Base-by-base conservation (phyloP, 805 yeast species). In the Ascoidea asiatica region DNA sequence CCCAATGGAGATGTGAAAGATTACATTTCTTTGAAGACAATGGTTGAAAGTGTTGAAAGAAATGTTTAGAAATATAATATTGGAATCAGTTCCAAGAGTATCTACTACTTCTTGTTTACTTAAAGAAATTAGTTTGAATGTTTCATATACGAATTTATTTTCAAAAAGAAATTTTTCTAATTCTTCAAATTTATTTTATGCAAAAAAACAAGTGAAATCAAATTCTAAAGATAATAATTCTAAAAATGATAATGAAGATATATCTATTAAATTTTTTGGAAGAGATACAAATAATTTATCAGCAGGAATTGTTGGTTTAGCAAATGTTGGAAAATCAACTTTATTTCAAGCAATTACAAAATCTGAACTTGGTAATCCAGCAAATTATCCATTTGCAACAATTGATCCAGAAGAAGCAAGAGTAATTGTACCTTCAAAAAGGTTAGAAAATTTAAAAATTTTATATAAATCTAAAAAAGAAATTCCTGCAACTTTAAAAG, bases 321-420 rank as follows among this genome's bases (percentile, higher is more conserved):
- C 35, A 52, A 82, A 74, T 48, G 89, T 82, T 48, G 90, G 90
- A 55, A 81, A 81, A 56, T 78, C 86, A 13, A 81, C 89, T 5
- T 81, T 82, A 58, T 81, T 81, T 69, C 89, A 81, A 63, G 86
- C 88, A 43, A 78, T 81, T 53, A 81, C 90, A 53, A 81, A 56
- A 72, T 79, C 64, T 74, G 79, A 65, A 59, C 71, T 67, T 75
- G 83, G 69, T 53, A 77, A 66, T 61, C 89, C 90, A 48, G 88
- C 87, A 46, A 81, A 81, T 60, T 81, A 81, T 56, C 90, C 90
- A 18, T 81, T 81, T 57, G 89, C 89, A 43, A 81, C 90, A 38
- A 76, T 77, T 55, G 82, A 79, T 48, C 88, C 90, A 11, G 86
- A 80, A 59, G 85, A 81, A 59, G 82, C 88, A 5, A 66, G 79